Evolutionary conservation across 2,329 filamentous ascomycete species (phyloP).

Genomic region (Hypoxylon sp.): DNA sequence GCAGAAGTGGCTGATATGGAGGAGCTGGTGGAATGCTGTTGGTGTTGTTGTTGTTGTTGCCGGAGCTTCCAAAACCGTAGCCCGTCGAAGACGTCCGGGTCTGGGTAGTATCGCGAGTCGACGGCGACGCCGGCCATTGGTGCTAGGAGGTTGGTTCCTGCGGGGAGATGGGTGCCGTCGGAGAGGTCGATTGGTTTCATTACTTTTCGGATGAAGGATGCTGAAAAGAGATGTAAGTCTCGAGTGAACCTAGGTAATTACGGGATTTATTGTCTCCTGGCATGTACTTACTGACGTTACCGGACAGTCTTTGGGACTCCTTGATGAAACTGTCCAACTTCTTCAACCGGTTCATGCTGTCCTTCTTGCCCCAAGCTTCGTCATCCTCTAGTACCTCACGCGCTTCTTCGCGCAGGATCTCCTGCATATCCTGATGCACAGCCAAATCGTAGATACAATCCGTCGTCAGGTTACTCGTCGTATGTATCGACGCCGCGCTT

Average conservation of each 20-base stretch:
- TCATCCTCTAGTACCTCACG: slow-evolving; percentile 55
- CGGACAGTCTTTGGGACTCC: slow-evolving; percentile 54
- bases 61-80: slow-evolving; percentile 57
- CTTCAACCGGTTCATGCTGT: slow-evolving; percentile 56
- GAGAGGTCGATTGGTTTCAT: slow-evolving; percentile 65
- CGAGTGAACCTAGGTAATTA: too few relatives aligned
- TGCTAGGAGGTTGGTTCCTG: slow-evolving; percentile 60
- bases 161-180: slow-evolving; percentile 64
- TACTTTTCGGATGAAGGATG: slow-evolving; percentile 65
- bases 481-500: slow-evolving; percentile 66
- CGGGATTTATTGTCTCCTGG: neutral
- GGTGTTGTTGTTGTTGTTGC: too few relatives aligned
- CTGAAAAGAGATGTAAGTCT: slow-evolving; percentile 41
- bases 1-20: neutral
- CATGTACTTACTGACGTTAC: slow-evolving; percentile 54
- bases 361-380: slow-evolving; percentile 53
- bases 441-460: slow-evolving; percentile 67
- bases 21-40: slow-evolving; percentile 11
- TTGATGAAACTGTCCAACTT: slow-evolving; percentile 60
- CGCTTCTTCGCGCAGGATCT: slow-evolving; percentile 66
- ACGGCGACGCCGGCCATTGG: slow-evolving; percentile 54
- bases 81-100: slow-evolving; percentile 56
- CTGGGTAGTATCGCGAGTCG: slow-evolving; percentile 55
- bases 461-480: slow-evolving; percentile 61
- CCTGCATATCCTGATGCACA: slow-evolving; percentile 62